Percentiles rank a stretch among this genome's conserved stretches.
Conservation (phyloP, 2,329 filamentous ascomycete species). For the Cytospora piceae region DNA sequence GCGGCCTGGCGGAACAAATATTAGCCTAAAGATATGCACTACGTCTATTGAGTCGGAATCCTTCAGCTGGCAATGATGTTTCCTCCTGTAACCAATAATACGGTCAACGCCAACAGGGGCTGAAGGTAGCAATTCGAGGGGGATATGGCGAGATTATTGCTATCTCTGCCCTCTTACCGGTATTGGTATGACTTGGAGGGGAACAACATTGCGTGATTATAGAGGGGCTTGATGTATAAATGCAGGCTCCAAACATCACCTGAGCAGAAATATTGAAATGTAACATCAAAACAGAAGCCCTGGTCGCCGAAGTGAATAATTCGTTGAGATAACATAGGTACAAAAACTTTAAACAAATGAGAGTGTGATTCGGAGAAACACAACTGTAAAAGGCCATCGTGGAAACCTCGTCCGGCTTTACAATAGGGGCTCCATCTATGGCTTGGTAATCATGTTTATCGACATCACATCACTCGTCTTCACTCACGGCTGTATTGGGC, state of each 20-base stretch:
- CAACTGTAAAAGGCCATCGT: too few relatives aligned
- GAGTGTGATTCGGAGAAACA: too few relatives aligned
- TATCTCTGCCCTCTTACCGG: neutral
- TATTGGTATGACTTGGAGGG: neutral
- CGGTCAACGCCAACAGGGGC: neutral
- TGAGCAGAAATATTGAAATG: too few relatives aligned
- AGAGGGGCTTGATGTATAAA: neutral
- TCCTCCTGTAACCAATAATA: neutral
- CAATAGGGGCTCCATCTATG: too few relatives aligned
- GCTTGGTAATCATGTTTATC: too few relatives aligned
- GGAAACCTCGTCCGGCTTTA: too few relatives aligned
- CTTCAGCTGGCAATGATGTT: neutral
- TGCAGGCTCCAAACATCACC: neutral
- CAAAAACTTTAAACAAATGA: too few relatives aligned
- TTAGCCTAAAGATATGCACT: neutral
- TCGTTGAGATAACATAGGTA: too few relatives aligned
- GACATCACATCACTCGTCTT: too few relatives aligned
- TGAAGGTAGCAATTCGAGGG: slow-evolving; percentile 23
- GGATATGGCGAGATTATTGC: slow-evolving; percentile 27
- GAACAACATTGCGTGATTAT: neutral
- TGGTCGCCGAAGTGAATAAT: too few relatives aligned
- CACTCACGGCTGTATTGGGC: too few relatives aligned
- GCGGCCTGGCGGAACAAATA: neutral
- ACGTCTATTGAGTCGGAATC: neutral
- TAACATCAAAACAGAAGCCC: too few relatives aligned